Base-by-base conservation (phyloP, 2,329 filamentous ascomycete genomes). In the Ophiostoma tasmaniense region DNA sequence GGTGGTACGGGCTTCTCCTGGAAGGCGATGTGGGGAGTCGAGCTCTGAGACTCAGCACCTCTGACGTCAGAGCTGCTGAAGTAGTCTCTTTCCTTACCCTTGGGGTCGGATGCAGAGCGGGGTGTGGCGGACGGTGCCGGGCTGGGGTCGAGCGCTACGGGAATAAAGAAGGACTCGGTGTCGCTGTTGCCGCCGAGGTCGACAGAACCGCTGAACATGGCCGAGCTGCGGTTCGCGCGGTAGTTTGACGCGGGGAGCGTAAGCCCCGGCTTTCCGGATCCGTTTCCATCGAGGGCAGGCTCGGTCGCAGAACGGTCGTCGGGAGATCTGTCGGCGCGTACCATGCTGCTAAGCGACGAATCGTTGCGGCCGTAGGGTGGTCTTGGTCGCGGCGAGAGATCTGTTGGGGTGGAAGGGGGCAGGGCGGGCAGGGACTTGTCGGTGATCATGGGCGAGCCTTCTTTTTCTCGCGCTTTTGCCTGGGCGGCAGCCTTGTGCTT, bases 371-470 rank as follows among this genome's bases (percentile, higher is more conserved):
- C 84, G 73, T 85, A 85, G 52, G 80, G 76, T 28, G 81, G 79
- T 35, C 84, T 82, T 17, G 87, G 87, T 52, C 85, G 81, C 2
- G 89, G 88, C 1, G 89, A 90, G 35, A 90, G 80, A 74, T 93
- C 90, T 62, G 86, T 88, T 7, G 89, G 88, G 7, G 85, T 88
- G 71, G 90, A 88, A 72, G 84, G 90, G 37, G 94, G 95, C 30
- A 98, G 84, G 33, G 95, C 95, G 25, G 95, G 95, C 45, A 99
- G 82, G 7, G 93, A 96, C 78, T 98, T 98, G 77, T 99, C 94
- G 52, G 91, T 87, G 71, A 92, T 88, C 81, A 89, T 87, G 25
- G 89, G 85, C 67, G 83, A 87, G 64, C 80, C 78, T 20, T 89
- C 87, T 76, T 89, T 89, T 73, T 88, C 87, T 74, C 86, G 82